phyloP scores from a whole-genome alignment of 176 grass and related monocot species.

The Zea luxurians region DNA sequence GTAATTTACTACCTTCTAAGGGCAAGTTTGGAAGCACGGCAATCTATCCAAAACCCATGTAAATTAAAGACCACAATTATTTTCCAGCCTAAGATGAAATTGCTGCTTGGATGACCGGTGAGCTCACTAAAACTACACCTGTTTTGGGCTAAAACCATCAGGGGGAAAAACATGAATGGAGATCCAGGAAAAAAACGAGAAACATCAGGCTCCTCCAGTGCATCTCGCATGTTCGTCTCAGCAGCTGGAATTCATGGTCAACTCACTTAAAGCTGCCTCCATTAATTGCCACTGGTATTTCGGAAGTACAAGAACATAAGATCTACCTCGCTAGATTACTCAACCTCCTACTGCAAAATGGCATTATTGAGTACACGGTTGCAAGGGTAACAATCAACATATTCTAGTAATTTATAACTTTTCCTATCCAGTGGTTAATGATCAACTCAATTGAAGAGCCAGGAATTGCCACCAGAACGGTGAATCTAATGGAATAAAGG shows the following conservation, averaged over 20 bases:
- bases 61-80: too few species aligned
- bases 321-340: not conserved
- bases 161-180: too few species aligned
- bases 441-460: conserved; percentile 31
- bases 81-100: too few species aligned
- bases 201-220: too few species aligned
- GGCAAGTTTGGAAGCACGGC: too few species aligned
- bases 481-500: conserved; percentile 39
- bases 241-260: not conserved
- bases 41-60: too few species aligned
- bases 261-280: not conserved
- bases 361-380: not conserved
- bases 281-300: not conserved
- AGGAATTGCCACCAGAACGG: not conserved
- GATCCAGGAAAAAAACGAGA: too few species aligned
- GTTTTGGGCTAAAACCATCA: too few species aligned
- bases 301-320: not conserved
- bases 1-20: too few species aligned
- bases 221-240: too few species aligned
- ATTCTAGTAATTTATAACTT: not conserved
- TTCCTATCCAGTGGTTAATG: not conserved
- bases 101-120: too few species aligned
- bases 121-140: too few species aligned
- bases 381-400: not conserved
- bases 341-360: not conserved